These are phyloP conservation scores for Bacidia gigantensis DNA, from an alignment of 495 filamentous ascomycete species.

Conservation along the genomic window DNA sequence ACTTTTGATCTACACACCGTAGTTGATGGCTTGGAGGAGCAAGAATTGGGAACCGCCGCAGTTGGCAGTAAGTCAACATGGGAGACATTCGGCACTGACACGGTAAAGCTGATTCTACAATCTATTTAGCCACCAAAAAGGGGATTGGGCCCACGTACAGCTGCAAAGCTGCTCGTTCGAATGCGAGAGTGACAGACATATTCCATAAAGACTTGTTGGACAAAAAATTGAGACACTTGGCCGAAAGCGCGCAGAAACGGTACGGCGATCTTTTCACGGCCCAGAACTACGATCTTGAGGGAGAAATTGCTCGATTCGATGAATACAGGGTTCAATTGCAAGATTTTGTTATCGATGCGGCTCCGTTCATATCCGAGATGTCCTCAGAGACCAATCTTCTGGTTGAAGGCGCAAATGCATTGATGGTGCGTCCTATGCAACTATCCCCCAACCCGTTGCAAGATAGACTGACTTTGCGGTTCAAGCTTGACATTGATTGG, in stretches of 20 bases:
- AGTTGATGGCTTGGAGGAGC: constrained; percentile 73
- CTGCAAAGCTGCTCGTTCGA: constrained; percentile 64
- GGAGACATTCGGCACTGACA: no score
- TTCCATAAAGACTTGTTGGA: constrained; percentile 63
- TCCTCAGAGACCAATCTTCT: constrained; percentile 49
- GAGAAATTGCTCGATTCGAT: constrained; percentile 59
- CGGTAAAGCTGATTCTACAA: no score
- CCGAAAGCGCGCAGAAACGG: constrained; percentile 50
- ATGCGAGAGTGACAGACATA: constrained; percentile 63
- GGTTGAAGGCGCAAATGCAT: constrained; percentile 81
- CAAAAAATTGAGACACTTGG: constrained; percentile 52
- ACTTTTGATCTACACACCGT: constrained; percentile 71
- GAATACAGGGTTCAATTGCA: constrained; percentile 54
- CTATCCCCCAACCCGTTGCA: not conserved
- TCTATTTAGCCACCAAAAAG: constrained; percentile 40
- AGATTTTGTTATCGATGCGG: constrained; percentile 55
- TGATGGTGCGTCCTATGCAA: constrained; percentile 47
- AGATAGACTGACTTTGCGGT: not conserved
- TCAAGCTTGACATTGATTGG: not conserved
- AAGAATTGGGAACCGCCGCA: constrained; percentile 43
- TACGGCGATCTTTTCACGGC: constrained; percentile 53
- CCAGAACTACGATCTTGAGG: constrained; percentile 55
- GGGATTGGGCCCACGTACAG: constrained; percentile 73
- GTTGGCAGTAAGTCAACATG: no score
- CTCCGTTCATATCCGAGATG: constrained; percentile 38